Conservation (phyloP, 495 filamentous ascomycete species). For the Penicillium fimorum region DNA sequence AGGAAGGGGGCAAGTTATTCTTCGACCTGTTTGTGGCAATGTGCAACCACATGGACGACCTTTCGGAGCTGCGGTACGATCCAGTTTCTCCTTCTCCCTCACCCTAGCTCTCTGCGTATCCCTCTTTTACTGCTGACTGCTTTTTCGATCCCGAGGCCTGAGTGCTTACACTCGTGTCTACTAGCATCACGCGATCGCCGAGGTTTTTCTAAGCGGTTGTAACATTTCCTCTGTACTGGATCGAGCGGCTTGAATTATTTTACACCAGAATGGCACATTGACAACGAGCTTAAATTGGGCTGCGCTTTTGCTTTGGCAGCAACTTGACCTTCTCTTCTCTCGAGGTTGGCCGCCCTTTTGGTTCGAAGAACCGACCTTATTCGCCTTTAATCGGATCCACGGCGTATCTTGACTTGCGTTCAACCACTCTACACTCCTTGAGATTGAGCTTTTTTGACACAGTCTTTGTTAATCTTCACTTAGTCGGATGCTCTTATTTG, state of each 20-base stretch:
- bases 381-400: conserved; percentile 30
- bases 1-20: conserved; percentile 84
- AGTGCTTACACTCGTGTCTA: conserved; percentile 21
- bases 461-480: conserved; percentile 2
- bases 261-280: conserved; percentile 39
- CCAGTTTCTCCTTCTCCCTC: conserved; percentile 8
- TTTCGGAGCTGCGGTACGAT: conserved; percentile 59
- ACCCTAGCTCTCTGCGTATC: neutral
- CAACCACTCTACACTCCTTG: conserved; percentile 22
- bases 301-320: conserved; percentile 28
- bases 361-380: conserved; percentile 32
- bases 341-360: conserved; percentile 47
- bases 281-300: conserved; percentile 21
- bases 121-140: conserved; percentile 20
- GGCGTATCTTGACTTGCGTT: conserved; percentile 24
- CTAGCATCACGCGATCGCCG: conserved; percentile 39
- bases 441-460: neutral
- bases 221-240: conserved; percentile 20
- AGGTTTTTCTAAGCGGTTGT: conserved; percentile 39
- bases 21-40: conserved; percentile 97
- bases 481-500: conserved; percentile 19
- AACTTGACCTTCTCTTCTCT: conserved; percentile 38
- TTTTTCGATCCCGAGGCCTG: conserved; percentile 1
- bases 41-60: conserved; percentile 94
- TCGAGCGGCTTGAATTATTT: conserved; percentile 24